phyloP scores from a whole-genome alignment of 169 alveolate species.

The Besnoitia besnoiti region DNA sequence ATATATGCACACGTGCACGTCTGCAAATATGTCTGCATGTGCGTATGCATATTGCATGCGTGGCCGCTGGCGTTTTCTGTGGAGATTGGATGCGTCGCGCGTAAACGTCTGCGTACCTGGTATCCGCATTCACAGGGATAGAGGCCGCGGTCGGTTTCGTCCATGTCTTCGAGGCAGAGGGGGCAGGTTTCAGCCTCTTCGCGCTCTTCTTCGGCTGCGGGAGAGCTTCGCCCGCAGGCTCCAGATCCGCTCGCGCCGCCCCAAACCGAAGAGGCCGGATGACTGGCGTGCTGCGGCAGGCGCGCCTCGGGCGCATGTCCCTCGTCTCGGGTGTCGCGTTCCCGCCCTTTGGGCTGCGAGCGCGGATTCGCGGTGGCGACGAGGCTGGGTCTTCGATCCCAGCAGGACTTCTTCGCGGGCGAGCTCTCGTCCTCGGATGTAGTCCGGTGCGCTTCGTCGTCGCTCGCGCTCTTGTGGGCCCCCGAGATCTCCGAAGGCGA shows the following conservation, averaged over 20 bases:
- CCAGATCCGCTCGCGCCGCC: too few species aligned
- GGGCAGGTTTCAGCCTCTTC: constrained; percentile 81
- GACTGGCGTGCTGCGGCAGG: background rate
- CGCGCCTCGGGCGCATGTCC: background rate
- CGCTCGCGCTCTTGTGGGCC: background rate
- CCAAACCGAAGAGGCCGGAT: too few species aligned
- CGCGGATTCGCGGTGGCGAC: background rate
- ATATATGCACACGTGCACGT: background rate
- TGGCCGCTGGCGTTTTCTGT: background rate
- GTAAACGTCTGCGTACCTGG: constrained; percentile 79
- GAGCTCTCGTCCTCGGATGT: background rate
- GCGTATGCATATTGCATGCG: background rate
- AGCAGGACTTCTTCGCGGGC: background rate
- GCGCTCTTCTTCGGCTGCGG: constrained; percentile 40
- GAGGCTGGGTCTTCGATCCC: background rate
- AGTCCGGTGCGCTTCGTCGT: background rate
- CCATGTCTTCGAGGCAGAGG: constrained; percentile 89
- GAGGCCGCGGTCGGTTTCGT: constrained; percentile 88
- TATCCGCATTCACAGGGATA: constrained; percentile 92
- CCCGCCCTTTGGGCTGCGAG: background rate
- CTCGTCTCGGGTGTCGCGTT: background rate
- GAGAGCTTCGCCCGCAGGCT: too few species aligned
- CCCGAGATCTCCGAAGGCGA: background rate
- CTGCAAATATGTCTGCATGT: background rate
- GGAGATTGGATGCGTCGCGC: too few species aligned